phyloP scores from a whole-genome alignment of 257 asterid species.

The Nemophila menziesii region DNA sequence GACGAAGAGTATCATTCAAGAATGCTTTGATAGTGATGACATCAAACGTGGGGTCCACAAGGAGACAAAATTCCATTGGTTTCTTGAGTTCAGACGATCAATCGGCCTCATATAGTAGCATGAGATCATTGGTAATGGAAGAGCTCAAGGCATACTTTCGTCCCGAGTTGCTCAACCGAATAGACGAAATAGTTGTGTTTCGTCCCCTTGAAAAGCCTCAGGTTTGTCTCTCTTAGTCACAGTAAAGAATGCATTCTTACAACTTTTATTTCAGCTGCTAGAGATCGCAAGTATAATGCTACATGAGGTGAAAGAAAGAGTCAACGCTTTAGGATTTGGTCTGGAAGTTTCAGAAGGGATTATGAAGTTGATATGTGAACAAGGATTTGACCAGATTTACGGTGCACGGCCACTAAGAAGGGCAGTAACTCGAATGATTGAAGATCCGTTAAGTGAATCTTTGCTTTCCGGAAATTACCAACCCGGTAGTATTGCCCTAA shows the following conservation, averaged over 20 bases:
- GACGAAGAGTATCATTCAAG: constrained; percentile 93
- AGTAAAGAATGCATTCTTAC: background rate
- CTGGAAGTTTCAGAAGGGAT: constrained; percentile 78
- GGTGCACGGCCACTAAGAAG: constrained; percentile 96
- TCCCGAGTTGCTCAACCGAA: constrained; percentile 85
- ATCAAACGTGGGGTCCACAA: constrained; percentile 82
- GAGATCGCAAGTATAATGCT: constrained; percentile 69
- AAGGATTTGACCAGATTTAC: constrained; percentile 80
- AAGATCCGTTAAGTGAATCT: constrained; percentile 75
- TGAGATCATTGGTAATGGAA: constrained; percentile 79
- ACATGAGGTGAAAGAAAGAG: constrained; percentile 66
- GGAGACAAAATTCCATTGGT: constrained; percentile 54
- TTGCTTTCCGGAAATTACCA: constrained; percentile 58
- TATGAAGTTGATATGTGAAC: constrained; percentile 62
- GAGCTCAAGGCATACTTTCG: constrained; percentile 87
- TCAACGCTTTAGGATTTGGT: constrained; percentile 42
- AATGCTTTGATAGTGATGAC: constrained; percentile 88
- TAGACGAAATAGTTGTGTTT: constrained; percentile 94
- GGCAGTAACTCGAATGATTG: constrained; percentile 61
- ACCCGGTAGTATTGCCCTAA: constrained; percentile 57
- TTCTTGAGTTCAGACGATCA: constrained; percentile 50
- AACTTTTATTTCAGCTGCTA: constrained; percentile 49
- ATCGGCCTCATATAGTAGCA: constrained; percentile 57
- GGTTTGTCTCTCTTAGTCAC: constrained; percentile 30
- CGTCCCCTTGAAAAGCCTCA: constrained; percentile 88